Evolutionary conservation across 306 rosid species (phyloP), one percentile per base, ranked within the genome.

Genomic region (Lotus japonicus): DNA sequence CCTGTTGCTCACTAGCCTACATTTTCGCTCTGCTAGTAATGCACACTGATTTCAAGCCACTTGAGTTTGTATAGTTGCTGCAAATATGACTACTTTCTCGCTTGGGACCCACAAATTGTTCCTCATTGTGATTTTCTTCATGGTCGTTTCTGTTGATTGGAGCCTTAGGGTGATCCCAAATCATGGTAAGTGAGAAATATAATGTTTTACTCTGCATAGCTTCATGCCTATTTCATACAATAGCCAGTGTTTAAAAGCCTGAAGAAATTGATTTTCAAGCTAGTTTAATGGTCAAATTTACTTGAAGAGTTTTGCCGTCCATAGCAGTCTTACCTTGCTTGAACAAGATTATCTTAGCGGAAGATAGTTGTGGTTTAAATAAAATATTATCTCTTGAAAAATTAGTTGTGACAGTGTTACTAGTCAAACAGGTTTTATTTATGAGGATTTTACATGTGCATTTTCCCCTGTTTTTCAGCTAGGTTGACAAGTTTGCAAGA

Each of bases 71-170:
- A 23, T 38, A n/a, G 15, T 61, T 45, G 42, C 23, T 26, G 59
- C 68, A 35, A 60, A 35, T 15, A 92, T 92, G 97, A 88, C 45
- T 77, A 79, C 62, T 66, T 57, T 69, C 54, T 65, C 77, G 1
- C 71, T 78, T 67, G 73, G 78, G 69, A 70, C 84, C 49, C 81
- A 70, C 51, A 58, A 67, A 23, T 66, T 6, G 61, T 70, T 79
- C 43, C 74, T 88, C 2, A n/a, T 86, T 35, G 16, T 78, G 14
- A 36, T 80, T 74, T 79, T 88, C 74, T 86, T 82, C 77, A 50
- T 73, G 77, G 17, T 74, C 9, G 65, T 84, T 36, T 69, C 73
- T 12, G 41, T 75, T 35, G 74, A 75, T 66, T 70, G 82, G 81
- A 67, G 79, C 79, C 79, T 81, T 31, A 68, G 77, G 55, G 80